Conservation (phyloP, 192 early-diverging fungal species). For the Geosiphon pyriformis region DNA sequence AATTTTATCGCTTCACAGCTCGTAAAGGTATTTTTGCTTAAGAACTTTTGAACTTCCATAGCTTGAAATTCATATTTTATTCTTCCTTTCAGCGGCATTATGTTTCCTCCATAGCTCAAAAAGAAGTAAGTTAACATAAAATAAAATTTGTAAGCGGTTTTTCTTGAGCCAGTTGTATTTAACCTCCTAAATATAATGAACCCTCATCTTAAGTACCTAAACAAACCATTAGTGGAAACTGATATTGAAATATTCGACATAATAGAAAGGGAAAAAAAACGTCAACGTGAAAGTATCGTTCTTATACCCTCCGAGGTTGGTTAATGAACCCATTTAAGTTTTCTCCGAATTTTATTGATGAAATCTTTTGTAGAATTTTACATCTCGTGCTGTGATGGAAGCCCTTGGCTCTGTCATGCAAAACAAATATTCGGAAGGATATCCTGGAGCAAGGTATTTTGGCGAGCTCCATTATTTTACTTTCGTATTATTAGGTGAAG, state of each 20-base stretch:
- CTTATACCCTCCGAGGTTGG: constrained; percentile 93
- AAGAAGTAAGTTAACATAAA: constrained; percentile 7
- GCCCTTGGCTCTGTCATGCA: constrained; percentile 97
- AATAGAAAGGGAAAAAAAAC: constrained; percentile 90
- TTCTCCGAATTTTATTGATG: not conserved
- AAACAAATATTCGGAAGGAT: constrained; percentile 99
- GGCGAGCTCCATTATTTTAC: no score
- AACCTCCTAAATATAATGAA: not conserved
- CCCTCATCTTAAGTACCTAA: constrained; percentile 52
- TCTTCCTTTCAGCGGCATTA: constrained; percentile 7
- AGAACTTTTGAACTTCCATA: no score
- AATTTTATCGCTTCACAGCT: no score
- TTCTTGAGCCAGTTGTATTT: no score
- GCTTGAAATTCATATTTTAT: not conserved
- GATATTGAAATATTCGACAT: constrained; percentile 94
- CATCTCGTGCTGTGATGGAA: constrained; percentile 91
- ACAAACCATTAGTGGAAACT: constrained; percentile 62
- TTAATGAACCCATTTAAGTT: not conserved
- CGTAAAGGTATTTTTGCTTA: no score
- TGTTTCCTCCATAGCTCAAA: constrained; percentile 12
- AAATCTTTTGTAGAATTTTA: constrained; percentile 75
- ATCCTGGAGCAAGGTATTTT: constrained; percentile 87
- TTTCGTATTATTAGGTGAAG: no score
- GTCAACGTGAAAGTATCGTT: constrained; percentile 88
- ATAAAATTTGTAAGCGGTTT: not conserved